Evolutionary conservation across 495 filamentous ascomycete genomes (phyloP).

Genomic region (Penicillium angulare): DNA sequence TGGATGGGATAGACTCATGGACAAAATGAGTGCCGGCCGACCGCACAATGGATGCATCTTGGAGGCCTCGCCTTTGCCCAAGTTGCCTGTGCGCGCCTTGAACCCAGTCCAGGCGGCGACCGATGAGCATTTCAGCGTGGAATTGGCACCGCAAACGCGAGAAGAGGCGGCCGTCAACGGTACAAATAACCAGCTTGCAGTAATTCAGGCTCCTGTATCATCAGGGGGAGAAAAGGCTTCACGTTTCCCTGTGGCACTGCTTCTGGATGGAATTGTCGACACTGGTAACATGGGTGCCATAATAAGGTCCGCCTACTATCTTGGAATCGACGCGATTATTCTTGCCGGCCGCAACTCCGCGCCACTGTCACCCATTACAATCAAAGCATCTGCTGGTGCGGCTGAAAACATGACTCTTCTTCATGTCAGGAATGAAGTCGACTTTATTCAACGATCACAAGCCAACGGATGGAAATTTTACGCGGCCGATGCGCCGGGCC

Average conservation of each 20-base stretch:
- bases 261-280: constrained; percentile 84
- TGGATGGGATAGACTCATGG: constrained; percentile 63
- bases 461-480: constrained; percentile 80
- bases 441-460: constrained; percentile 66
- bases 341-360: constrained; percentile 68
- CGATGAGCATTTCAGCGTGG: constrained; percentile 51
- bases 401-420: constrained; percentile 75
- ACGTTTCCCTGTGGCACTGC: constrained; percentile 73
- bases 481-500: constrained; percentile 64
- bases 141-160: constrained; percentile 62
- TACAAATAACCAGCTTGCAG: constrained; percentile 35
- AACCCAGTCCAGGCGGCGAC: constrained; percentile 39
- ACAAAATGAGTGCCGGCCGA: constrained; percentile 78
- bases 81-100: constrained; percentile 64
- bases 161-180: constrained; percentile 76
- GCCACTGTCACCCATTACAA: constrained; percentile 66
- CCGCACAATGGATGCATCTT: constrained; percentile 91
- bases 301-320: constrained; percentile 78
- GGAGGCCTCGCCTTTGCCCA: constrained; percentile 80
- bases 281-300: constrained; percentile 89
- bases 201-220: constrained; percentile 25
- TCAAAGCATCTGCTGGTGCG: constrained; percentile 86
- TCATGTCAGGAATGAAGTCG: constrained; percentile 57
- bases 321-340: constrained; percentile 75
- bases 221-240: constrained; percentile 11